Base-by-base conservation (phyloP, 345 rosid genomes). In the Eucalyptus grandis region DNA sequence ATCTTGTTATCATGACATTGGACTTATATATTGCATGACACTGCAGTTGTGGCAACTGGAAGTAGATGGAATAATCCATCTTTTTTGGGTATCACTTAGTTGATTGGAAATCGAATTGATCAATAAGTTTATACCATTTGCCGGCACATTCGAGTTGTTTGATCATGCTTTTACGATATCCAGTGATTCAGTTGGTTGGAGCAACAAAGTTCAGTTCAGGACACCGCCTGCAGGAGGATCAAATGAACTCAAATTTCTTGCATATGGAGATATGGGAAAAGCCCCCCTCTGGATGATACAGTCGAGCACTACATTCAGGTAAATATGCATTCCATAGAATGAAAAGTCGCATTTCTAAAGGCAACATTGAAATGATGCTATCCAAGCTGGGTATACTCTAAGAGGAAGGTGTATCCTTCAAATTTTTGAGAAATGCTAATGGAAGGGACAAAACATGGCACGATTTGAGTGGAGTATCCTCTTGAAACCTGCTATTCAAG, bases 231-330 rank as follows among this genome's bases (percentile, higher is more conserved):
- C 95, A 2, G 94, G 92, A 88, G 98, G 98, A 81, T 90, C 95
- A n/a, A 92, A 92, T 87, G 94, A 94, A 50, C 86, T 93, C 7
- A 96, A 87, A 53, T 96, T 96, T 89, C 89, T 96, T 44, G 93
- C 93, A 83, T 96, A 88, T 53, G 98, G 97, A 15, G 98, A 96
- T 49, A 96, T 96, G 98, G 98, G 97, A 83, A 96, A 96, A 90
- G 95, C 98, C 62, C 98, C 62, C 97, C 98, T 49, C 90, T 51
- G 9, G 98, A 96, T 90, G 90, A 92, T 65, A 92, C 97, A 86
- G 87, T n/a, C 3, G 98, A 96, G 86, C 98, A 96, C 90, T 96
- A 90, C 90, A 93, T 94, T 87, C 98, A 95, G 94, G 97, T 94
- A 65, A 82, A 14, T 27, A 21, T 40, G 44, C 67, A n/a, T 60